Base-by-base conservation (phyloP, 78 protist species). In the Dictyostelium intermedium region DNA sequence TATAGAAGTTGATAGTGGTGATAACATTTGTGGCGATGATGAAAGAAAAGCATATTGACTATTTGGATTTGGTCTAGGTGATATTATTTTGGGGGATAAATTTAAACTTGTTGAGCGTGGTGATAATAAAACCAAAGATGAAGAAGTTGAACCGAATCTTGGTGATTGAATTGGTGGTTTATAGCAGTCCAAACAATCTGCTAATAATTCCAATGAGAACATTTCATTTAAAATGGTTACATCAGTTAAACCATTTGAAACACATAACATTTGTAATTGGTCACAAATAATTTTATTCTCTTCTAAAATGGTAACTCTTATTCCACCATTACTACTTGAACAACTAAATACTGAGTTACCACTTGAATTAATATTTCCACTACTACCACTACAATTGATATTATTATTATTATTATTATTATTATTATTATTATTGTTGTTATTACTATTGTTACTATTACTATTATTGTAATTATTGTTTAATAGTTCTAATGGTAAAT, bases 241-340 rank as follows among this genome's bases (percentile, higher is more conserved):
- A 14, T 70, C 77, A 3, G 16, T 32, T 32, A 70, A 70, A 14
- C 77, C 77, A 70, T 70, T 70, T 9, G 37, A 70, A 32, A 27
- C 34, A 70, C 77, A 70, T 70, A 70, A 70, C 43, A 32, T 70
- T 50, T 41, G 27, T 18, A 84, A 14, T 34, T 84, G 91, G 35
- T 45, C 74, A 16, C 66, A 43, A 20, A 84, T 72, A 2, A 47
- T 84, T 32, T 45, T 20, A 80, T 85, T 85, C 20, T 85, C 84
- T 56, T 85, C 92, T 23, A 85, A n/a, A 8, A 85, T 76, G 18
- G 63, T 76, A 10, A 76, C 39, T 50, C 63, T 56, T 6, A 39
- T 60, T 23, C 14, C 18, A 63, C 34, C 25, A 10, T n/a, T 25
- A 3, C 73, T 27, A 63, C 32, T 63, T 25, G 73, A 63, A 63